Evolutionary conservation across 768 basidiomycete genomes (phyloP), one percentile per base, ranked within the genome.

Genomic region (Crassisporium funariophilum): DNA sequence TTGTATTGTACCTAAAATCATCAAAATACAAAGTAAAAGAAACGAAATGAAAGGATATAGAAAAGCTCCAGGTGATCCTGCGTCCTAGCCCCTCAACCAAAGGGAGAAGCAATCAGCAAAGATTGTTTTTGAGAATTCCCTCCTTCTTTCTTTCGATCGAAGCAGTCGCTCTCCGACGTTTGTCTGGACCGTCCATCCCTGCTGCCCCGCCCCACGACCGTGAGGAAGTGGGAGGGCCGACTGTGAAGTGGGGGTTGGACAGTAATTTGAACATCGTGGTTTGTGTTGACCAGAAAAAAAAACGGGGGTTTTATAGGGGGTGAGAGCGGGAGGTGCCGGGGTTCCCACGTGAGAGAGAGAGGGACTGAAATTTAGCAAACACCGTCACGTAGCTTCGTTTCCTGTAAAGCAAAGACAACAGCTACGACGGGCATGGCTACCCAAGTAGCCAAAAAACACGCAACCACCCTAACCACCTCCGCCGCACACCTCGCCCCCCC

Each of bases 31-130:
- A 41, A 57, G 47, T 24, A 44, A 44, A 17, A 54, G 50, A 51
- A 52, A 40, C 44, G n/a, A n/a, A 46, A 37, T 41, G 41, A 45
- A 52, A 51, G 45, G 55, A 73, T 89, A 83, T 88, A 66, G 77
- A 73, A 81, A 66, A 72, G 66, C 86, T 79, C 87, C 86, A 91
- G 89, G 89, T 91, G 84, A 85, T 91, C 89, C 83, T 77, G 88
- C 89, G 73, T 91, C 89, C 84, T 88, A 17, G 70, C 85, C 77
- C 80, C 89, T 91, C 89, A 68, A 91, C 89, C 89, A 79, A 66
- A 62, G 89, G 89, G 89, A 91, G 78, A 74, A 83, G 79, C 88
- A 73, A 78, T 88, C 89, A 82, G 89, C 88, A 82, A 79, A 84
- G 87, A 91, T 78, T 90, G 89, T 91, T 91, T 91, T 90, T 79